These are phyloP conservation scores for Nothophaeocryptopus gaeumannii DNA, from an alignment of 2,329 filamentous ascomycete species.

Conservation along the genomic window DNA sequence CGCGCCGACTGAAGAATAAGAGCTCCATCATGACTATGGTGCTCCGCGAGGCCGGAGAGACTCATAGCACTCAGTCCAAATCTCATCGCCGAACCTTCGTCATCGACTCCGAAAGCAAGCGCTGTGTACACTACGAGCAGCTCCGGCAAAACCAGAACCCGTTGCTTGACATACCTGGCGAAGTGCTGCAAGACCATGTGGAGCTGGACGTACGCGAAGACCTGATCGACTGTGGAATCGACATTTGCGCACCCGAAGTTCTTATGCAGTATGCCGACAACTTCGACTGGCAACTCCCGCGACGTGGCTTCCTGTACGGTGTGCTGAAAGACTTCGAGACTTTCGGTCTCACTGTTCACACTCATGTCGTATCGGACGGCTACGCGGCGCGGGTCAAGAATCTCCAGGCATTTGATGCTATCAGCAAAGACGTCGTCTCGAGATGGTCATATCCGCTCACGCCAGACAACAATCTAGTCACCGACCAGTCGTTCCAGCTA, in stretches of 20 bases:
- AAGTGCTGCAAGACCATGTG: conserved; percentile 68
- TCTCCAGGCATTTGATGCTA: conserved; percentile 82
- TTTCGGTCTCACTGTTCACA: conserved; percentile 95
- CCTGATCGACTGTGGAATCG: conserved; percentile 88
- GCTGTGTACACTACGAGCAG: conserved; percentile 93
- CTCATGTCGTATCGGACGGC: conserved; percentile 75
- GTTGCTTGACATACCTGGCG: conserved; percentile 70
- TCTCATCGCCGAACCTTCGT: conserved; percentile 80
- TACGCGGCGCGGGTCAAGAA: conserved; percentile 86
- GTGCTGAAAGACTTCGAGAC: conserved; percentile 95
- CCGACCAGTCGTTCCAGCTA: conserved; percentile 71
- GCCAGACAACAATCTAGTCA: conserved; percentile 81
- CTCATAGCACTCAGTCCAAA: conserved; percentile 74
- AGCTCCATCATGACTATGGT: conserved; percentile 98
- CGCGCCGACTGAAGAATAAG: conserved; percentile 76
- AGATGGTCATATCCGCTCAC: conserved; percentile 87
- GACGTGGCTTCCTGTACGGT: conserved; percentile 84
- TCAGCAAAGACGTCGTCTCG: conserved; percentile 80
- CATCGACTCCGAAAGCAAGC: conserved; percentile 72
- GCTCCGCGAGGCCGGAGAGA: conserved; percentile 70
- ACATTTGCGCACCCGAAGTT: conserved; percentile 96
- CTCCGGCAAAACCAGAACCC: conserved; percentile 64
- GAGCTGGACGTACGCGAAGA: conserved; percentile 84
- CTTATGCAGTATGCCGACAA: conserved; percentile 94
- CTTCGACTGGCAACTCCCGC: conserved; percentile 90